Base-by-base conservation (phyloP, 2,329 filamentous ascomycete genomes). In the Venturia aucupariae region DNA sequence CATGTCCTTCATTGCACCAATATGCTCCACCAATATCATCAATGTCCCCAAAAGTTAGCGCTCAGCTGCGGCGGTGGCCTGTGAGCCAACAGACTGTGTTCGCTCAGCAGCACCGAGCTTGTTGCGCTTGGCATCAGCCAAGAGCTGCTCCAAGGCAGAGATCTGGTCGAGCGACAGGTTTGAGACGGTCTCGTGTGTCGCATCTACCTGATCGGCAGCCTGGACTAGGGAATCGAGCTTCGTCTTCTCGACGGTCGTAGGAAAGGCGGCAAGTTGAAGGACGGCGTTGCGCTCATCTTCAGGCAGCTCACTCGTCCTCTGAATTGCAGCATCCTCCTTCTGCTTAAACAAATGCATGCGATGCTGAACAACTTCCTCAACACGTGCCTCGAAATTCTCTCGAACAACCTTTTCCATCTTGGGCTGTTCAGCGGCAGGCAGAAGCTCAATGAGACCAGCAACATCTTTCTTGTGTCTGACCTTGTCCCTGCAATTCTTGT, bases 51-150 rank as follows among this genome's bases (percentile, higher is more conserved):
- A 55, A 17, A 8, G 17, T 35, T 35, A 57, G 4, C 30, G 27
- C 51, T 57, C 51, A 19, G 51, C 51, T 32, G 51, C 51, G 51
- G 51, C 30, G 19, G 51, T 57, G 19, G 51, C 51, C 27, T 57
- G 51, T 35, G 51, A 57, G 30, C 27, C 51, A 35, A 57, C 51
- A n/a, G 51, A 57, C 19, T 57, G 51, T 57, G 51, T n/a, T 17
- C 51, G 51, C 4, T 35, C 51, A 57, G 51, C 51, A 35, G 51
- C 30, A 19, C 17, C 24, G 1, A 35, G 27, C 17, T 17, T 27
- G 6, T 35, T 57, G 51, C 51, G 51, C 30, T 57, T 57, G 19
- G 51, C 51, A 35, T 57, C 51, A 57, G 51, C 51, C 27, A 57
- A 22, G 13, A 57, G 51, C n/a, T 35, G 51, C 30, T 57, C 51